These are phyloP conservation scores for Endoconidiophora laricicola DNA, from an alignment of 2,329 filamentous ascomycete species.

Conservation along the genomic window DNA sequence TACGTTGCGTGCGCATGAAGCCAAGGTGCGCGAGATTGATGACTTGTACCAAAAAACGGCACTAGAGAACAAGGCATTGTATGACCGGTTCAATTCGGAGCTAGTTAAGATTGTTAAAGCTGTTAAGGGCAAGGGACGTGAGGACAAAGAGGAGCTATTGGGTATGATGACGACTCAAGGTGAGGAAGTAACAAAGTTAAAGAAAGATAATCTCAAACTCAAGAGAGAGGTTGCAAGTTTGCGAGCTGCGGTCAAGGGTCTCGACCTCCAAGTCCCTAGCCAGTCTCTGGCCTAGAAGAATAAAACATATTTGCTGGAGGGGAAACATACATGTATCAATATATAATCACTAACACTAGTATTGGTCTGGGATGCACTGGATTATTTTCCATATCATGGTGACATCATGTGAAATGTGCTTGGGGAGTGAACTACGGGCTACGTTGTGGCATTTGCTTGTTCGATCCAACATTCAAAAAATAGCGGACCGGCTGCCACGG, in stretches of 20 bases:
- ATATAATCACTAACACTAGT: conserved; percentile 9
- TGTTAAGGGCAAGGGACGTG: conserved; percentile 52
- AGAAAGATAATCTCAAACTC: conserved; percentile 72
- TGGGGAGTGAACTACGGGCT: conserved; percentile 14
- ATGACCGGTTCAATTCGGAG: conserved; percentile 85
- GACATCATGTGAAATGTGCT: conserved; percentile 15
- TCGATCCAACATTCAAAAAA: conserved; percentile 53
- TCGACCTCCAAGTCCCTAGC: conserved; percentile 8
- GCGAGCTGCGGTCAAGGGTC: conserved; percentile 29
- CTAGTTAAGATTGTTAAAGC: conserved; percentile 67
- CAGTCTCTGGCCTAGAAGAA: background rate
- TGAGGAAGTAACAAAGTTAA: conserved; percentile 60
- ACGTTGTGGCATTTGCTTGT: conserved; percentile 26
- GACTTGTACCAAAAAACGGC: conserved; percentile 76
- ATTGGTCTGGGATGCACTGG: background rate
- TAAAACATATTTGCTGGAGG: too few species aligned
- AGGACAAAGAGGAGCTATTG: conserved; percentile 65
- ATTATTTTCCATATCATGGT: conserved; percentile 13
- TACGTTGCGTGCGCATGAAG: conserved; percentile 56
- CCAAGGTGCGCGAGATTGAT: conserved; percentile 66
- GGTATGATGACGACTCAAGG: conserved; percentile 52
- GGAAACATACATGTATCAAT: conserved; percentile 9
- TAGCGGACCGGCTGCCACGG: conserved; percentile 40
- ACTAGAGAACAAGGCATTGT: conserved; percentile 83
- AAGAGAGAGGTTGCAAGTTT: conserved; percentile 68